phyloP scores from a whole-genome alignment of 305 asterid genomes.

The Solanum hybrid region DNA sequence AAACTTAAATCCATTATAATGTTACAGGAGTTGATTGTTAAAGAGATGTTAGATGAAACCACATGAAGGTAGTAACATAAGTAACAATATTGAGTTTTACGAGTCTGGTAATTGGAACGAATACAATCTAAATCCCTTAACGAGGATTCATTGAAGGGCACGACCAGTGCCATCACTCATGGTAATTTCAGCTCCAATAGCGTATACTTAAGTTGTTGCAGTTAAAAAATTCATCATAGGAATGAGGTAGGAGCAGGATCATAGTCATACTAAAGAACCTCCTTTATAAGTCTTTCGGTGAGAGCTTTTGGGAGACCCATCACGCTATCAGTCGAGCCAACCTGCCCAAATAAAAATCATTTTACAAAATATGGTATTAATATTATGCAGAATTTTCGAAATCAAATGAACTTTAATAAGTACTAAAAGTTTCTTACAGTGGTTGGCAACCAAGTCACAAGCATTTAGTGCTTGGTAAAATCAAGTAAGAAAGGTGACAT shows the following conservation, averaged over 20 bases:
- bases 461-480: background rate
- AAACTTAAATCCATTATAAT: background rate
- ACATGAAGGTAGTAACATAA: background rate
- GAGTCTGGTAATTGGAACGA: background rate
- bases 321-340: conserved; percentile 82
- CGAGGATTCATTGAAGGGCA: background rate
- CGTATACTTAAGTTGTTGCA: background rate
- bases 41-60: background rate
- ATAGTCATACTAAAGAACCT: conserved; percentile 34
- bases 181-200: background rate
- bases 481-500: background rate
- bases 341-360: conserved; percentile 28
- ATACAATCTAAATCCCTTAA: background rate
- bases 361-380: background rate
- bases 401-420: background rate
- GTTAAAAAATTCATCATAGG: background rate
- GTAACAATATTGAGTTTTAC: background rate
- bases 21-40: background rate
- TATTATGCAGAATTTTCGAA: background rate
- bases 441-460: conserved; percentile 5
- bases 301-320: conserved; percentile 91
- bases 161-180: background rate
- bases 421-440: background rate
- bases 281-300: conserved; percentile 55
- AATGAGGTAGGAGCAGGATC: background rate